Conservation (phyloP, 495 filamentous ascomycete genomes). For the Annulohypoxylon maeteangense region DNA sequence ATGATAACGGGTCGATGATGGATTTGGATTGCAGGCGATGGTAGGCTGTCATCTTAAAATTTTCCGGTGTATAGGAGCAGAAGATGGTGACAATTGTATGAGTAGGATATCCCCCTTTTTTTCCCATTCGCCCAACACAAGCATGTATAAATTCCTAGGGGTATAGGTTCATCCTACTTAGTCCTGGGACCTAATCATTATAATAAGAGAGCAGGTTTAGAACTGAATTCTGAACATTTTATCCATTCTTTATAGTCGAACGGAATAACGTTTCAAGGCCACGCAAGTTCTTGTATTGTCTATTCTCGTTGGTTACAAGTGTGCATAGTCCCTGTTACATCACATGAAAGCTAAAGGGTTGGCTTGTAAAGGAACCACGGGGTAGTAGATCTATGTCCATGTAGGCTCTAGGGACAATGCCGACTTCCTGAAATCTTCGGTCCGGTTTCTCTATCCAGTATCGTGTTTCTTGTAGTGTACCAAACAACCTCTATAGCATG, state of each 20-base stretch:
- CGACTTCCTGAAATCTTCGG: not conserved
- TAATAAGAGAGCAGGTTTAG: constrained; percentile 43
- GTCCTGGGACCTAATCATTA: constrained; percentile 36
- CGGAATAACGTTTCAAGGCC: constrained; percentile 30
- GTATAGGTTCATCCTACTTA: constrained; percentile 23
- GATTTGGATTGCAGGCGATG: constrained; percentile 41
- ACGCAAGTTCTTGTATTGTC: constrained; percentile 3
- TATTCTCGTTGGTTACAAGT: constrained; percentile 17
- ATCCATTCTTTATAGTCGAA: not conserved
- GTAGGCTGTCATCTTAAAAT: constrained; percentile 40
- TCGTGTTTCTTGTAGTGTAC: not conserved
- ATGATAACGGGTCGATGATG: constrained; percentile 46
- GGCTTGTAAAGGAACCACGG: constrained; percentile 1
- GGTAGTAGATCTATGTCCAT: not conserved
- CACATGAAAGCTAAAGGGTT: constrained; percentile 24
- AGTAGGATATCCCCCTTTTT: constrained; percentile 48
- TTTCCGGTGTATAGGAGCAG: constrained; percentile 38
- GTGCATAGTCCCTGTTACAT: constrained; percentile 32
- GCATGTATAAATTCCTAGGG: constrained; percentile 36
- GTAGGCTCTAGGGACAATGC: constrained; percentile 2
- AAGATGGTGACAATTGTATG: constrained; percentile 46
- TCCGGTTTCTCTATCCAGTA: not conserved
- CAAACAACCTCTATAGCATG: not conserved
- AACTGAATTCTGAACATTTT: constrained; percentile 6
- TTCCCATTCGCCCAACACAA: constrained; percentile 26